These are phyloP conservation scores for Acanthamoeba royreba DNA, from an alignment of 208 protist species.

Conservation along the genomic window DNA sequence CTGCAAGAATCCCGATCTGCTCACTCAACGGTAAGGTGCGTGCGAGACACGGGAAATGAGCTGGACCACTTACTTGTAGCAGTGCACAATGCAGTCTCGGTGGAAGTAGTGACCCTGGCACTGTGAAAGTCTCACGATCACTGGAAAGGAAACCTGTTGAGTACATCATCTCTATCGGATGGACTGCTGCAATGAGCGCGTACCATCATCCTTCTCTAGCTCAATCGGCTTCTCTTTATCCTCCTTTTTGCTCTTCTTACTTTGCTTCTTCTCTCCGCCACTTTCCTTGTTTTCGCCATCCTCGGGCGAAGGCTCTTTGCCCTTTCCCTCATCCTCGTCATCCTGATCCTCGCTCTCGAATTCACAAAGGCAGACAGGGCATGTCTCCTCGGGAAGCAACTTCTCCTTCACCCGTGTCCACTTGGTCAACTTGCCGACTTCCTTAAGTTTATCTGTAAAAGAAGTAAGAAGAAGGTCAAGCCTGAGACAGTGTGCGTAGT, in stretches of 20 bases:
- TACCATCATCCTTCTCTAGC: neutral
- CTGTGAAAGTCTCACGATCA: neutral
- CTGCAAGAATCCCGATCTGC: constrained; percentile 15
- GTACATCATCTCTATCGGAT: neutral
- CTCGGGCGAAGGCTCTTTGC: neutral
- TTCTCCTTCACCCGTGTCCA: neutral
- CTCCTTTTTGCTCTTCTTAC: neutral
- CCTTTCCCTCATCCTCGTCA: neutral
- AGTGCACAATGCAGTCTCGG: constrained; percentile 15
- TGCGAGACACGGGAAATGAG: neutral
- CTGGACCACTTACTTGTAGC: neutral
- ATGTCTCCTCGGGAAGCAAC: neutral
- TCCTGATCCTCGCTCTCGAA: neutral
- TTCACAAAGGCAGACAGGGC: constrained; percentile 19
- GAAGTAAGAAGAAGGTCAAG: no score
- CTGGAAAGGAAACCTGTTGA: neutral
- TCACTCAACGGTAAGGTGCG: neutral
- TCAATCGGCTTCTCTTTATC: neutral
- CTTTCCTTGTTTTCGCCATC: neutral
- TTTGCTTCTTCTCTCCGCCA: neutral
- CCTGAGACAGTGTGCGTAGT: no score
- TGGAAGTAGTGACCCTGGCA: constrained; percentile 34
- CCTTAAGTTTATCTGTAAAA: neutral
- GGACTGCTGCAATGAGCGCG: neutral
- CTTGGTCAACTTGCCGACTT: neutral